A percentile compares a stretch with the other conserved stretches of the same genome.
phyloP scores from a whole-genome alignment of 768 basidiomycete genomes.

The Terana coerulea region DNA sequence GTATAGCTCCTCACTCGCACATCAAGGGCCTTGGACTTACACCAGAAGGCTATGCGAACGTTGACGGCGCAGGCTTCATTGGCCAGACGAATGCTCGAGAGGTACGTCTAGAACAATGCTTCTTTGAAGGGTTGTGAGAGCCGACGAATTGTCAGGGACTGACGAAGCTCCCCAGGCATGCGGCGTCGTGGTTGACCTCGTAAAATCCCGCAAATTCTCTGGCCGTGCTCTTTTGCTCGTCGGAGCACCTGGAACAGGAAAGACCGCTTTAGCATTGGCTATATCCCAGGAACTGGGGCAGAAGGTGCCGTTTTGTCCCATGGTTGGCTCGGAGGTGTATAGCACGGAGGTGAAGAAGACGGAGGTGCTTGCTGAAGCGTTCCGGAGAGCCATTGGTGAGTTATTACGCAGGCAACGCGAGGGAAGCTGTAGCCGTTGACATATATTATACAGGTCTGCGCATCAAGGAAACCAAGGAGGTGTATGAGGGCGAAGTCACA shows the following conservation, averaged over 20 bases:
- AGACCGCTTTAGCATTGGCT: constrained; percentile 95
- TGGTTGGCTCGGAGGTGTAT: constrained; percentile 98
- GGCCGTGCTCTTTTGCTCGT: constrained; percentile 90
- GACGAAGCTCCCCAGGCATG: constrained; percentile 58
- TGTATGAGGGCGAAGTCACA: constrained; percentile 98
- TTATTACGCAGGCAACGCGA: constrained; percentile 15
- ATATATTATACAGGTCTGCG: constrained; percentile 74
- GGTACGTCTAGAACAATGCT: constrained; percentile 37
- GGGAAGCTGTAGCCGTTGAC: neutral
- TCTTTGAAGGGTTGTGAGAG: neutral
- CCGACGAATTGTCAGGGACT: constrained; percentile 1
- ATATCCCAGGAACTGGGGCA: constrained; percentile 91
- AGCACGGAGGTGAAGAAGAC: constrained; percentile 98
- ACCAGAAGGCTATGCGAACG: constrained; percentile 72
- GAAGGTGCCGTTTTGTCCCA: constrained; percentile 97
- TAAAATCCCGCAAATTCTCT: constrained; percentile 90
- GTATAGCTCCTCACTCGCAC: constrained; percentile 91
- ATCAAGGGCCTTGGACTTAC: constrained; percentile 94
- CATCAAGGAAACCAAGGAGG: constrained; percentile 99
- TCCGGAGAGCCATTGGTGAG: constrained; percentile 93
- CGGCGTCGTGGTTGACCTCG: constrained; percentile 83
- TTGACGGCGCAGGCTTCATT: constrained; percentile 81
- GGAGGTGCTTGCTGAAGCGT: constrained; percentile 92
- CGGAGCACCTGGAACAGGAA: constrained; percentile 96
- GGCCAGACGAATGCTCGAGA: constrained; percentile 90